Conservation (phyloP, 2,329 filamentous ascomycete species). For the Aspergillus novofumigatus region DNA sequence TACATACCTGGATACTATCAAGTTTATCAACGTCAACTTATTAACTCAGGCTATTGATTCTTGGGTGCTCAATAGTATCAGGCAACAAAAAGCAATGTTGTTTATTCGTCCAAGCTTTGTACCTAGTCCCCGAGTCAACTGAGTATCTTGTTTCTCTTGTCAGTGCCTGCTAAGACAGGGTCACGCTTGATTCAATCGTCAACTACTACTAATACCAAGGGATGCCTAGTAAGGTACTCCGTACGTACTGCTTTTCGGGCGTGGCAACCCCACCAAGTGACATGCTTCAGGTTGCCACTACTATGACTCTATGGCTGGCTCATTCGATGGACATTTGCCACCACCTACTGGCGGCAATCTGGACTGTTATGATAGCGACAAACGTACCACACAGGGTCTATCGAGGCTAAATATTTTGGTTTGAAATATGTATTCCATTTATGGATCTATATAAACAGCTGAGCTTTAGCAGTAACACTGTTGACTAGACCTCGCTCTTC, state of each 20-base stretch:
- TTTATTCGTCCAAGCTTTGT: neutral
- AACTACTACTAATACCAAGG: neutral
- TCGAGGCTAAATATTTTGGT: neutral
- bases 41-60: neutral
- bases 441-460: neutral
- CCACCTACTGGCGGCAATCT: neutral
- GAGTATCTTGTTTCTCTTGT: neutral
- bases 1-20: neutral
- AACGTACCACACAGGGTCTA: neutral
- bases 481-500: constrained; percentile 14
- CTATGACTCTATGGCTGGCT: neutral
- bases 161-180: neutral
- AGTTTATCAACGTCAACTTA: neutral
- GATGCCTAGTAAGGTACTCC: neutral
- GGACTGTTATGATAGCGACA: neutral
- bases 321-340: neutral
- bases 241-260: neutral
- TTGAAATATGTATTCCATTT: neutral
- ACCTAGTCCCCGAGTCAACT: neutral
- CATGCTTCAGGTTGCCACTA: neutral
- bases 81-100: neutral
- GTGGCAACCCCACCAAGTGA: neutral
- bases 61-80: neutral
- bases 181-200: neutral
- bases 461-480: neutral